These are phyloP conservation scores for Apiospora saccharicola DNA, from an alignment of 2,329 filamentous ascomycete species.

Conservation along the genomic window DNA sequence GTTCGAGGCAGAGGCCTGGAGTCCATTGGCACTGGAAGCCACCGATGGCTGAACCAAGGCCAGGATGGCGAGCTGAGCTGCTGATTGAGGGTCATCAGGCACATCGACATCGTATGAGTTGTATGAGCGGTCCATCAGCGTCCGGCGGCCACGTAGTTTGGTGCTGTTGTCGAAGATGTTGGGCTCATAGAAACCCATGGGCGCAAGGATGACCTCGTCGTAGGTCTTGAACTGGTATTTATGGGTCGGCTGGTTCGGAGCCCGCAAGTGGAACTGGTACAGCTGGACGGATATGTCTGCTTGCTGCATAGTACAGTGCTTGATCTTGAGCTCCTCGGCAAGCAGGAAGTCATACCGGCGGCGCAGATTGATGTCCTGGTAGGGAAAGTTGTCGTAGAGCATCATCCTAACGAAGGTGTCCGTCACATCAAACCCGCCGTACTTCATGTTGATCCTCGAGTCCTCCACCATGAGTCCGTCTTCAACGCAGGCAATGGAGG, in stretches of 20 bases:
- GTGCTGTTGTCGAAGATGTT: conserved; percentile 81
- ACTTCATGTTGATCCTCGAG: conserved; percentile 94
- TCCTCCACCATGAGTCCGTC: conserved; percentile 95
- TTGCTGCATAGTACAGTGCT: conserved; percentile 90
- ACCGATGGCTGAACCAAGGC: conserved; percentile 67
- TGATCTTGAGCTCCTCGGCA: conserved; percentile 94
- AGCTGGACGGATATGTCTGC: conserved; percentile 87
- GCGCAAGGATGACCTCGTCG: conserved; percentile 92
- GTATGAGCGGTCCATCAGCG: conserved; percentile 84
- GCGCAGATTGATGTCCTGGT: conserved; percentile 90
- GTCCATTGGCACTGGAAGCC: conserved; percentile 53
- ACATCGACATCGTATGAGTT: conserved; percentile 90
- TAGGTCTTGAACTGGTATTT: conserved; percentile 98
- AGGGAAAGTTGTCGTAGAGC: conserved; percentile 94
- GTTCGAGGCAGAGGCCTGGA: conserved; percentile 47
- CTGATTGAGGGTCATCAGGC: conserved; percentile 87
- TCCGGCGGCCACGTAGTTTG: conserved; percentile 82
- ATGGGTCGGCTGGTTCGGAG: conserved; percentile 84
- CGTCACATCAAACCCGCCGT: conserved; percentile 90
- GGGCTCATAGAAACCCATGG: conserved; percentile 94
- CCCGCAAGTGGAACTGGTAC: conserved; percentile 89
- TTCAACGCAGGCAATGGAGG: conserved; percentile 94
- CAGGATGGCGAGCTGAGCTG: conserved; percentile 77
- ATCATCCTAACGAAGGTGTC: conserved; percentile 98
- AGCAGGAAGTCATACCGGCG: conserved; percentile 91